Evolutionary conservation across 2,329 filamentous ascomycete genomes (phyloP).

Genomic region (Hypoxylon sp.): DNA sequence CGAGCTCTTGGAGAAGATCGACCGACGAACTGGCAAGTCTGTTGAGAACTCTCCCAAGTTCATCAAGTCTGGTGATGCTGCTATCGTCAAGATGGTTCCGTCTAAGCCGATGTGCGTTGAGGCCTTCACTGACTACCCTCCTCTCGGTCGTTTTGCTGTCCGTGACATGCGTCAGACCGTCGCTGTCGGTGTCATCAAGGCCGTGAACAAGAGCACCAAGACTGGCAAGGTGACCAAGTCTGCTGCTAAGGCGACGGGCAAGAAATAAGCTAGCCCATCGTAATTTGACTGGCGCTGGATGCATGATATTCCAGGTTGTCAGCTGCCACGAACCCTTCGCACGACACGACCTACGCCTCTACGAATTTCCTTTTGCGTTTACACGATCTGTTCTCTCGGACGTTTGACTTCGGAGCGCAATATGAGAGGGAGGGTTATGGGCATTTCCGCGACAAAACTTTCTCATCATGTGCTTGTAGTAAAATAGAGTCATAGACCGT

Average conservation of each 20-base stretch:
- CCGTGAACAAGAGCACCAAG: slow-evolving; percentile 76
- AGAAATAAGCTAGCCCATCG: slow-evolving; percentile 73
- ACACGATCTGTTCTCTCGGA: slow-evolving; percentile 61
- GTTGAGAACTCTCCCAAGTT: slow-evolving; percentile 95
- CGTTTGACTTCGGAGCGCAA: slow-evolving; percentile 60
- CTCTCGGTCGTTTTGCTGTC: slow-evolving; percentile 99
- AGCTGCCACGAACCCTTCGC: slow-evolving; percentile 30
- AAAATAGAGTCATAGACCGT: slow-evolving; percentile 63
- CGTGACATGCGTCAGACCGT: slow-evolving; percentile 97
- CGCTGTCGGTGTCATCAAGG: slow-evolving; percentile 96
- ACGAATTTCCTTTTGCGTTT: slow-evolving; percentile 56
- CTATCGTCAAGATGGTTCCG: slow-evolving; percentile 99
- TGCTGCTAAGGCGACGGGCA: slow-evolving; percentile 80
- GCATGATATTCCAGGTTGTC: slow-evolving; percentile 30
- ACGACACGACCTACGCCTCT: slow-evolving; percentile 51
- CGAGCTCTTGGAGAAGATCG: slow-evolving; percentile 99
- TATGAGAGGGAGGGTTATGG: slow-evolving; percentile 60
- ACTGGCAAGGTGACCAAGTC: slow-evolving; percentile 79
- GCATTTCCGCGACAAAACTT: slow-evolving; percentile 58
- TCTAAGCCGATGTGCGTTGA: slow-evolving; percentile 99
- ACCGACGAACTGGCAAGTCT: slow-evolving; percentile 99
- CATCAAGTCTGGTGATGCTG: slow-evolving; percentile 99
- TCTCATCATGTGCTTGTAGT: slow-evolving; percentile 63
- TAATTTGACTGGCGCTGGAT: slow-evolving; percentile 22
- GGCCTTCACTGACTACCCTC: slow-evolving; percentile 99